Evolutionary conservation across 1,139 yeast genomes (phyloP).

Genomic region (Candida gigantensis): DNA sequence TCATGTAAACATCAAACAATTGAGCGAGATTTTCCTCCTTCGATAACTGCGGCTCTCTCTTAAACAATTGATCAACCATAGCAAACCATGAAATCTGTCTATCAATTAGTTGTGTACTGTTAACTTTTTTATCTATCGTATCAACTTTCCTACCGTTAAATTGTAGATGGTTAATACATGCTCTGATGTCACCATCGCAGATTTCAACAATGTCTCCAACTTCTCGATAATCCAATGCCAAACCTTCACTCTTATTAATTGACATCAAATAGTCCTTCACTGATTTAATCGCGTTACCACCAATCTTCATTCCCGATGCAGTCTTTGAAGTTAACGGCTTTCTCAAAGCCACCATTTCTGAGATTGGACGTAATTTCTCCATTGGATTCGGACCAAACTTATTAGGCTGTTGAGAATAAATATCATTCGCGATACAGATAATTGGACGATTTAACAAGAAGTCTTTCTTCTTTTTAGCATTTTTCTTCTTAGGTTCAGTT

Average conservation of each 20-base stretch:
- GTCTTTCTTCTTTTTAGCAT: conserved; percentile 28
- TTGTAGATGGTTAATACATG: conserved; percentile 82
- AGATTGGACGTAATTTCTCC: conserved; percentile 69
- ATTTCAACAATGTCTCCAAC: conserved; percentile 60
- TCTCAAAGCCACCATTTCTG: conserved; percentile 70
- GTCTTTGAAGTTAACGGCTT: conserved; percentile 54
- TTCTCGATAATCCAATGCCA: conserved; percentile 35
- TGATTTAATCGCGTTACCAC: conserved; percentile 39
- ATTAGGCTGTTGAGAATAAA: conserved; percentile 53
- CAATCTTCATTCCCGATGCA: conserved; percentile 30
- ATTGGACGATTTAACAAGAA: conserved; percentile 72
- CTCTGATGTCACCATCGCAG: conserved; percentile 83
- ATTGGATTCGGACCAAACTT: conserved; percentile 46
- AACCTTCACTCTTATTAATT: conserved; percentile 33
- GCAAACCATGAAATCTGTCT: conserved; percentile 60
- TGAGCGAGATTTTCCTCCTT: conserved; percentile 50
- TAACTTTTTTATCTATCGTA: conserved; percentile 14
- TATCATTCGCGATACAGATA: conserved; percentile 88
- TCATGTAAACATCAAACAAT: conserved; percentile 35
- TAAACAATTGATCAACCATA: conserved; percentile 55
- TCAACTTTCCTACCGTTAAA: conserved; percentile 48
- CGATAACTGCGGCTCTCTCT: conserved; percentile 46
- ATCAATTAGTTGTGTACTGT: conserved; percentile 31
- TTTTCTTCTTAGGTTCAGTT: conserved; percentile 20
- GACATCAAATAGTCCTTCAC: conserved; percentile 42